Percentiles rank a stretch among this genome's conserved stretches.
Conservation (phyloP, 768 basidiomycete species). For the Myochromella boudieri region DNA sequence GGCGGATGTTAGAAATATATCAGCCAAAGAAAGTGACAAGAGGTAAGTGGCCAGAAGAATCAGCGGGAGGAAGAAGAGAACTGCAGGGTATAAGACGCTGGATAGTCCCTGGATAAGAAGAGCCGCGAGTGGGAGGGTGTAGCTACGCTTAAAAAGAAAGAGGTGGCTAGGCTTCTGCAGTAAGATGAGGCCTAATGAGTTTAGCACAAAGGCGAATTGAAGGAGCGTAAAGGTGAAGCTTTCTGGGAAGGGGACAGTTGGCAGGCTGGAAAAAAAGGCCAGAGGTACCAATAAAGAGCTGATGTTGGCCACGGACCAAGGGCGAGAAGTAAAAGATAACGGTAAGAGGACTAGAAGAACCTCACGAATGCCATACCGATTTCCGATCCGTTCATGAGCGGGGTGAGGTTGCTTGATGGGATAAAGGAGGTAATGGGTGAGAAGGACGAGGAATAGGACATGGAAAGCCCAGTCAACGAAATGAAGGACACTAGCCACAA, state of each 20-base stretch:
- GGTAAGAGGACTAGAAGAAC: slow-evolving; percentile 37
- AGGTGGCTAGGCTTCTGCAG: slow-evolving; percentile 44
- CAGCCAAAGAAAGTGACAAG: slow-evolving; percentile 47
- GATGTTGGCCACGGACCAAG: slow-evolving; percentile 28
- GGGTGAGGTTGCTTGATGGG: slow-evolving; percentile 35
- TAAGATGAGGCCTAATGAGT: slow-evolving; percentile 46
- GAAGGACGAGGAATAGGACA: slow-evolving; percentile 36
- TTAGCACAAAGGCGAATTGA: slow-evolving; percentile 37
- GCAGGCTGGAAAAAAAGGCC: slow-evolving; percentile 41
- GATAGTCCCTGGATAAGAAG: slow-evolving; percentile 40
- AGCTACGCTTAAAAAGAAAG: slow-evolving; percentile 37
- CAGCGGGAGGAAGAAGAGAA: slow-evolving; percentile 49
- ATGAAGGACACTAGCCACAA: slow-evolving; percentile 39
- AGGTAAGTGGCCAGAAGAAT: slow-evolving; percentile 42
- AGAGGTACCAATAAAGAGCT: slow-evolving; percentile 38
- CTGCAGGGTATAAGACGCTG: slow-evolving; percentile 35
- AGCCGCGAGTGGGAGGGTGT: slow-evolving; percentile 43
- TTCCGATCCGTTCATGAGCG: slow-evolving; percentile 17
- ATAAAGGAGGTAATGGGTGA: slow-evolving; percentile 40
- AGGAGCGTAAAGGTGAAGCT: slow-evolving; percentile 40
- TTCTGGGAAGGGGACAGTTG: slow-evolving; percentile 41
- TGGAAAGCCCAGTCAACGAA: slow-evolving; percentile 39
- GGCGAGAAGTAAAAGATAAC: slow-evolving; percentile 31
- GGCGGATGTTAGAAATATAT: slow-evolving; percentile 27
- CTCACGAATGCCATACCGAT: slow-evolving; percentile 31